Evolutionary conservation across 2,329 filamentous ascomycete species (phyloP), one percentile per base, ranked within the genome.

Genomic region (Colletotrichum sublineola): DNA sequence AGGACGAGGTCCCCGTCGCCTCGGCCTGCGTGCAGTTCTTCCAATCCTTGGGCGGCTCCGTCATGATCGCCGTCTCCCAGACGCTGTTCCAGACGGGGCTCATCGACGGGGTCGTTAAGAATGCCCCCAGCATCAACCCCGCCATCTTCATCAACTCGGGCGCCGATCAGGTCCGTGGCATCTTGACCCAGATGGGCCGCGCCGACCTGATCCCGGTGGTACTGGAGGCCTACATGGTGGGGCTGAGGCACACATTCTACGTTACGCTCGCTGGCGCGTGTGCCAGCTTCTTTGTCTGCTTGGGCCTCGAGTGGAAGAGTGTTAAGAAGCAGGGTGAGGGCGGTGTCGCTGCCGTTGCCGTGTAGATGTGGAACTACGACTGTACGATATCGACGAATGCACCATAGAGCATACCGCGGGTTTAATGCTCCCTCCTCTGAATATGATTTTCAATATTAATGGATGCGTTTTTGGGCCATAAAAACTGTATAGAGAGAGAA

Each of bases 11-110:
- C 20, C 85, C 87, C 1, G 82, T 87, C 1, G 88, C 81, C 38
- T 87, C 85, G 6, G 86, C 87, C 7, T 85, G 82, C 63, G 83
- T 89, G 1, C 84, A 86, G 46, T 92, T 93, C 81, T 90, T 89
- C 81, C 90, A 93, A 77, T 85, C 86, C 1, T 84, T 94, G 4
- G 91, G 91, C 52, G 91, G 91, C 4, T 90, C 92, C 2, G 81
- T 94, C 33, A 89, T 89, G 75, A 87, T 94, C 60, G 87, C 89
- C 7, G 88, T 92, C 12, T 88, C 88, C 0, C 90, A 94, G 78
- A 89, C 90, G 29, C 85, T 93, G 57, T 93, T 94, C 82, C 87
- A 89, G 74, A 92, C 93, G 76, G 88, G 86, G 0, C 82, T 94
- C 24, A 82, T 89, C 57, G 79, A 84, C 4, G 84, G 87, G 46